Conservation (phyloP, 768 basidiomycete genomes). For the Calocera viscosa region DNA sequence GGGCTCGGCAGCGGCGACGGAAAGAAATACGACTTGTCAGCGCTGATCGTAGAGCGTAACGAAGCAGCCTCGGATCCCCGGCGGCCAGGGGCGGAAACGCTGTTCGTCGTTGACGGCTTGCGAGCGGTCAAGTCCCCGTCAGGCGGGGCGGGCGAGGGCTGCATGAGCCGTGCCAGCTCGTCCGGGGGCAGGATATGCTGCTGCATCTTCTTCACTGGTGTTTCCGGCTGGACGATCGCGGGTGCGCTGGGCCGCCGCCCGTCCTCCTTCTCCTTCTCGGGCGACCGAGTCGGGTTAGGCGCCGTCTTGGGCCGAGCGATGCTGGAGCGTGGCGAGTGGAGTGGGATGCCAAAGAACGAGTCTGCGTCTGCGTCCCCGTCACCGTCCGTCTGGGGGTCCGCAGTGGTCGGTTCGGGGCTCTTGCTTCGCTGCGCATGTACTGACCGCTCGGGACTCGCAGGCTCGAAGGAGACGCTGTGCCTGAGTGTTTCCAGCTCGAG, state of each 20-base stretch:
- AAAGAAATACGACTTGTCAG: conserved; percentile 1
- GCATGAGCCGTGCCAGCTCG: conserved; percentile 1
- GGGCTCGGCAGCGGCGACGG: neutral
- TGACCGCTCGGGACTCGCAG: neutral
- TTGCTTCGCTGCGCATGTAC: neutral
- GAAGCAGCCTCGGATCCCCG: neutral
- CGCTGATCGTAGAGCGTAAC: neutral
- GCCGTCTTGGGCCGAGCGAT: neutral
- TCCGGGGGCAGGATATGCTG: neutral
- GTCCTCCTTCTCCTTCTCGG: neutral
- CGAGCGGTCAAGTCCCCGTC: neutral
- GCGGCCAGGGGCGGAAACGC: neutral
- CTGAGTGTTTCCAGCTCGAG: neutral
- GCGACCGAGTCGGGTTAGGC: neutral
- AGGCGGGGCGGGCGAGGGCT: neutral
- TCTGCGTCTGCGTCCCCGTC: neutral
- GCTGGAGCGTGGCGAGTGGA: neutral
- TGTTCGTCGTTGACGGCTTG: neutral
- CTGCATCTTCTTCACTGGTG: neutral
- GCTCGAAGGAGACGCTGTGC: neutral
- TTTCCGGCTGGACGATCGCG: neutral
- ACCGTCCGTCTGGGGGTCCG: neutral
- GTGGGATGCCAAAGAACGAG: neutral
- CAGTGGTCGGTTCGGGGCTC: neutral
- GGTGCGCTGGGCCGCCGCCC: neutral